phyloP scores from a whole-genome alignment of 169 alveolate genomes.

The Cryptosporidium ryanae region DNA sequence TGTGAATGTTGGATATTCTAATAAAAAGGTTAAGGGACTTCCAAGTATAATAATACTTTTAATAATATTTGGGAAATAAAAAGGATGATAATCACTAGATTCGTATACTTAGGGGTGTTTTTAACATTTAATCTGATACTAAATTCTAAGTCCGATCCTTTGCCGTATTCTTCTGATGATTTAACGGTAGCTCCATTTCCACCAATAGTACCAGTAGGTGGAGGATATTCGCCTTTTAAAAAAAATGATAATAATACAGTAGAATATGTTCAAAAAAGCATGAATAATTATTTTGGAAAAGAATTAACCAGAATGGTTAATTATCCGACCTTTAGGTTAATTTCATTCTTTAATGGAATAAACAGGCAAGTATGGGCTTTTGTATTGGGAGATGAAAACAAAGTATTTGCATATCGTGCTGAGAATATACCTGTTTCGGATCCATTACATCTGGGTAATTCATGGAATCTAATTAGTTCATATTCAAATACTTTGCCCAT shows the following conservation, averaged over 20 bases:
- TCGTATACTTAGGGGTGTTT: background rate
- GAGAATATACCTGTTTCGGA: conserved; percentile 23
- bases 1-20: too few relatives aligned
- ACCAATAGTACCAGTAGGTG: conserved; percentile 64
- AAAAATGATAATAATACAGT: background rate
- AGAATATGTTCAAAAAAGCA: conserved; percentile 57
- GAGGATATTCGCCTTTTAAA: conserved; percentile 34
- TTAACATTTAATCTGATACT: background rate
- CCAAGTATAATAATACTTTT: too few relatives aligned
- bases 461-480: conserved; percentile 20
- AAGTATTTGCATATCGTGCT: conserved; percentile 49
- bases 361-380: conserved; percentile 70
- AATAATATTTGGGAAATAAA: background rate
- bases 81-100: background rate
- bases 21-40: too few relatives aligned
- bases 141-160: conserved; percentile 23
- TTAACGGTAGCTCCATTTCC: conserved; percentile 68
- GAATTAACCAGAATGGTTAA: conserved; percentile 13
- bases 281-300: conserved; percentile 42
- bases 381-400: conserved; percentile 43
- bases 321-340: conserved; percentile 25
- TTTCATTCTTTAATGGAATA: background rate
- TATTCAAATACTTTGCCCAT: conserved; percentile 31
- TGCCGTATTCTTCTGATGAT: conserved; percentile 61
- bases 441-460: conserved; percentile 53